Evolutionary conservation across 169 alveolate species (phyloP).

Genomic region (Plasmodium sp.): DNA sequence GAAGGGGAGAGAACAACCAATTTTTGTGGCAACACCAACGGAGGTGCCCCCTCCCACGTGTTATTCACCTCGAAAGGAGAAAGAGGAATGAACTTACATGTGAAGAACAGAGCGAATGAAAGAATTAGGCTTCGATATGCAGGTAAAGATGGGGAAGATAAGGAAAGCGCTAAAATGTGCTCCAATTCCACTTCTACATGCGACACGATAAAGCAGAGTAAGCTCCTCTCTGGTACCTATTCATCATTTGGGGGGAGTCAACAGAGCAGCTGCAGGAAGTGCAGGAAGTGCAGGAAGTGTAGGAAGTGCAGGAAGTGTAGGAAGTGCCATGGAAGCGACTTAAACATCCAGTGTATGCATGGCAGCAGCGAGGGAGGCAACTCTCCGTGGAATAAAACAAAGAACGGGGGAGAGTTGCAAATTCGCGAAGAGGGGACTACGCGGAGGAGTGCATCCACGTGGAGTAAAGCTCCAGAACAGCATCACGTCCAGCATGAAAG

Average conservation of each 20-base stretch:
- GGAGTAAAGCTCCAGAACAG: background rate
- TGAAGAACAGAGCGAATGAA: background rate
- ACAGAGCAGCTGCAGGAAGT: background rate
- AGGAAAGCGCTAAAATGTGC: background rate
- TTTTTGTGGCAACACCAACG: background rate
- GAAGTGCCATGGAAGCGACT: background rate
- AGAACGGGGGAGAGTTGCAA: background rate
- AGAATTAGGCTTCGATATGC: background rate
- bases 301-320: background rate
- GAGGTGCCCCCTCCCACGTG: background rate
- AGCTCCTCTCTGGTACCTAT: background rate
- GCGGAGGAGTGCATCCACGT: background rate
- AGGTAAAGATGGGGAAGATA: background rate
- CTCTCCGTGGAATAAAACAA: background rate
- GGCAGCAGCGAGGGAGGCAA: background rate
- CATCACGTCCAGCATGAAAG: background rate
- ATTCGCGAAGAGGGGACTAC: background rate
- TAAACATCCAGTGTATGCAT: background rate
- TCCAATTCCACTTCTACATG: background rate
- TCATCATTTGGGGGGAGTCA: background rate
- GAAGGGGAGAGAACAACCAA: background rate
- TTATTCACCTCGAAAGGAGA: background rate
- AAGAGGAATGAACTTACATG: background rate
- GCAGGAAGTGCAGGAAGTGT: background rate
- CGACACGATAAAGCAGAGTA: background rate